Evolutionary conservation across 805 yeast genomes (phyloP), one percentile per base, ranked within the genome.

Genomic region (Sungouiozyma intestinalis): DNA sequence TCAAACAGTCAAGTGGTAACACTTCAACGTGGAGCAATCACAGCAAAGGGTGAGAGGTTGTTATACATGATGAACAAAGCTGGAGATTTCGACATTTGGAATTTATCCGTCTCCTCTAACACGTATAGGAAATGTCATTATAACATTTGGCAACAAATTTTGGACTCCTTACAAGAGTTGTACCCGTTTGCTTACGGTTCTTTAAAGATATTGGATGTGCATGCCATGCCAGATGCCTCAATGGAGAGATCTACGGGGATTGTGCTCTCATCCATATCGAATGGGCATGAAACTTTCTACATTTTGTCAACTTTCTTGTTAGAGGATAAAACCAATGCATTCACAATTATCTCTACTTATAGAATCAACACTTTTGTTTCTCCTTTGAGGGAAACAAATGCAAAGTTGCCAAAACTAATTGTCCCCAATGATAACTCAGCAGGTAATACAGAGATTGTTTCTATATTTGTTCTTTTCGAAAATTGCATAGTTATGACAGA

Each of bases 401-500:
- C 37, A 29, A 33, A 7, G 18, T 20, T 31, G 11, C 48, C 51
- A 3, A 43, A 35, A 33, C 52, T 55, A 13, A 56, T 13, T 29
- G 49, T 35, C 36, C 46, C 41, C 38, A 45, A 21, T 20, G 27
- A 47, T 9, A 16, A 33, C 53, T 40, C 39, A 5, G 31, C 38
- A 6, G 45, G 48, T 2, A 47, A 35, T 43, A 48, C 36, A 18
- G 48, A 42, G 15, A 43, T 47, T 4, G 50, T 55, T 5, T 52
- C 84, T 0, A 81, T 85, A 1, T 79, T 76, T 53, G 71, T 83
- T 1, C 66, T 77, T 2, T 68, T 79, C 35, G 72, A 71, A 9
- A 71, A 76, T 40, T 74, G 85, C 0, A 68, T 86, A 11, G 76
- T 84, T 2, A 53, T 88, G 41, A 70, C 83, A 1, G 94, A 84